Evolutionary conservation across 441 rosid genomes (phyloP), one percentile per base, ranked within the genome.

Genomic region (Pelargonium fulgidum): DNA sequence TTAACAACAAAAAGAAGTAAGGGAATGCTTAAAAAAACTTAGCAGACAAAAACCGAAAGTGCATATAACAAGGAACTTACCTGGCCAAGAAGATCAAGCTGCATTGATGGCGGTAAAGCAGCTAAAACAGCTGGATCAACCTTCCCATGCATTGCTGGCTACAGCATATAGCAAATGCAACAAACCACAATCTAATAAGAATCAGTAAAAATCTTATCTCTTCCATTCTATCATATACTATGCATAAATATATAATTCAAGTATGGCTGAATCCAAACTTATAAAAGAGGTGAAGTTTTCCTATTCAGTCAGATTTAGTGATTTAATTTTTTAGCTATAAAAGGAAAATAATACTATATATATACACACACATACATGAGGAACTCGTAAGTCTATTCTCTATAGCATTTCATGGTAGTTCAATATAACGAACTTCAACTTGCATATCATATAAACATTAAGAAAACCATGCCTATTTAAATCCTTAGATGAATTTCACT

Each of bases 51-150:
- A 73, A 36, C 59, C 41, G 68, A 48, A 72, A 33, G 39, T 33
- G 73, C 48, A 36, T 61, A 47, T n/a, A 48, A 10, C 70, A 47
- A 68, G 36, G 58, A 13, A 45, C 70, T 79, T 69, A 89, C 98
- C 93, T 90, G 98, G 76, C 79, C 94, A 81, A 93, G 91, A 73
- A 93, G 99, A 82, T 93, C 93, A 62, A 93, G 96, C 75, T 91
- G 94, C 96, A 93, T 86, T 62, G 99, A 93, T 73, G 96, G 90
- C 73, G 99, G 99, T 83, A 93, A 83, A 76, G 99, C 85, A 74
- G 96, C 94, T 77, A 93, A 88, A 75, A 93, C 90, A 78, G 84
- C 88, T 29, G 92, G 93, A 86, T 93, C 97, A 74, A 91, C 82
- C 80, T 76, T 82, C 74, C 93, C 92, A 72, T 78, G 77, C 79